Evolutionary conservation across 371 early-diverging fungal genomes (phyloP), one percentile per base, ranked within the genome.

Genomic region (Paraphysoderma sedebokerense): DNA sequence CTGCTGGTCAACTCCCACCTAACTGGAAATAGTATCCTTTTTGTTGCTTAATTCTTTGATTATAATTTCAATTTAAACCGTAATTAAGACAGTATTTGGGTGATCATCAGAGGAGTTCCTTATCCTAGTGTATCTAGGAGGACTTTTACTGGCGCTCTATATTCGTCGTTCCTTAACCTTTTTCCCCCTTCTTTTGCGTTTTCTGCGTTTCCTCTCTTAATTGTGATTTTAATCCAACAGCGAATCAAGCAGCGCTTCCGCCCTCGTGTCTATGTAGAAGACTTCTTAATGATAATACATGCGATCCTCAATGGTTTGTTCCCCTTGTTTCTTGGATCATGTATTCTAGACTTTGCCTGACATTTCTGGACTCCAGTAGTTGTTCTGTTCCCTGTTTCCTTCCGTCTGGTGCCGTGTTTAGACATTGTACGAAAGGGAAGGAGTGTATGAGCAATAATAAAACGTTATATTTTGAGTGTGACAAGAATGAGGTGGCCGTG

Each of bases 21-120:
- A 95, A 81, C 82, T 99, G 98, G 98, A 96, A 92, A 71, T 95
- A 92, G 85, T 85, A 80, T 17, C 44, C 46, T 48, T 24, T n/a
- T 15, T 47, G 31, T 45, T 41, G 31, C 50, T 36, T 49, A 22
- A 24, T 13, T 23, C 26, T 29, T 35, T 49, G 5, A 41, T 6
- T 36, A 3, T 34, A 20, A 27, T n/a, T 26, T 38, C 37, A 37
- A 32, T 38, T 41, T 38, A 48, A 49, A 50, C 49, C 56, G 60
- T 57, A 61, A 60, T 57, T 63, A 51, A 44, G 47, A 47, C 44
- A 52, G 40, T 47, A 49, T 50, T 38, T 20, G 28, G 19, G n/a
- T 6, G 32, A 45, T 37, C 45, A 20, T 32, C 41, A n/a, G n/a
- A 20, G 27, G 23, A 17, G 37, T 30, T 26, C 12, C 37, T 22